These are phyloP conservation scores for Phoenix roebelenii DNA, from an alignment of 176 grass and related monocot genomes.

Conservation along the genomic window DNA sequence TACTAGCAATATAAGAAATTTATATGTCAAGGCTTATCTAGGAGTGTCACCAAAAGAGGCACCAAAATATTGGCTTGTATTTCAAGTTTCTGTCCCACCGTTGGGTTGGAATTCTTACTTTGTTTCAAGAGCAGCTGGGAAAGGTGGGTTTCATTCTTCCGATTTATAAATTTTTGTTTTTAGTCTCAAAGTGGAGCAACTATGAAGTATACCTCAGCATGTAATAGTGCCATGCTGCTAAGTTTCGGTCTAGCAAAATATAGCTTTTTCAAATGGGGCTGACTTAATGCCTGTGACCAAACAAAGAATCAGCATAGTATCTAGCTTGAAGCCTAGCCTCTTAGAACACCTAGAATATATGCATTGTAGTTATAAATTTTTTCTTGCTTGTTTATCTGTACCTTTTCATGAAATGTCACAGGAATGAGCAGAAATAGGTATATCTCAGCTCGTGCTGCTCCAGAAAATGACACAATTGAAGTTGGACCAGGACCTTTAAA, in stretches of 20 bases:
- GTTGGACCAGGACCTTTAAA: slow-evolving; percentile 78
- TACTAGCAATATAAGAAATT: slow-evolving; percentile 55
- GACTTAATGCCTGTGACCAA: no score
- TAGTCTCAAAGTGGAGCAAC: no score
- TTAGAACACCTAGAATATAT: no score
- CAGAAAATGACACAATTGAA: slow-evolving; percentile 52
- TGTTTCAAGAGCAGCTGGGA: slow-evolving; percentile 34
- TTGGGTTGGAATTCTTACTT: slow-evolving; percentile 88
- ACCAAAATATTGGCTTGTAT: slow-evolving; percentile 81
- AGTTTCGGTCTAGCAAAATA: no score
- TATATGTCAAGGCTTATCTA: slow-evolving; percentile 82
- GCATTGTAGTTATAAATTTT: no score
- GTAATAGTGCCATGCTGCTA: no score
- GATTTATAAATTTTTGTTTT: slow-evolving; percentile 5
- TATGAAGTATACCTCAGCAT: no score
- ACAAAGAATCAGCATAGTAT: no score
- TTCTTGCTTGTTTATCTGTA: background rate
- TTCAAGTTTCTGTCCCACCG: slow-evolving; percentile 69
- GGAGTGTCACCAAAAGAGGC: slow-evolving; percentile 41
- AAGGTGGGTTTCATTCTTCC: slow-evolving; percentile 33
- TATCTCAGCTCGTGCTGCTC: slow-evolving; percentile 22
- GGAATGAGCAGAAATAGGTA: slow-evolving; percentile 16
- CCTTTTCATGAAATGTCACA: slow-evolving; percentile 16
- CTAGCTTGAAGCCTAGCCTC: no score
- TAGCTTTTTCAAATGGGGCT: no score